Evolutionary conservation across 2,329 filamentous ascomycete species (phyloP).

Genomic region (Xylaria sp.): DNA sequence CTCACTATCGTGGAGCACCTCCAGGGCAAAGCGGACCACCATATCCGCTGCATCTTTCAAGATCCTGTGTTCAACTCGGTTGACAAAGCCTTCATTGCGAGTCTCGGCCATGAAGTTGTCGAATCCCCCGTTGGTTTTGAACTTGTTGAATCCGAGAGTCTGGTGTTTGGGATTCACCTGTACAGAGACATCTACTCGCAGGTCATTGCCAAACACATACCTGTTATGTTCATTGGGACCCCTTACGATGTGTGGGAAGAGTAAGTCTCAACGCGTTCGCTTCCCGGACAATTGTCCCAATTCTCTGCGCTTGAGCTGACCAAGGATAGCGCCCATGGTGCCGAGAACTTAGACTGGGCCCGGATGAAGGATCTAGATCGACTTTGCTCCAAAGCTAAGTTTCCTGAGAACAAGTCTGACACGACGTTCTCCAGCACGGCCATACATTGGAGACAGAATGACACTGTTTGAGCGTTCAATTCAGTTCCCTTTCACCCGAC

Average conservation of each 20-base stretch:
- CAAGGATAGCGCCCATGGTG: constrained; percentile 2
- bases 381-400: constrained; percentile 30
- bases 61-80: constrained; percentile 47
- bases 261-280: constrained; percentile 32
- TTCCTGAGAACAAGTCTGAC: constrained; percentile 37
- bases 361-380: constrained; percentile 33
- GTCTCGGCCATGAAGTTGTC: constrained; percentile 49
- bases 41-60: constrained; percentile 47
- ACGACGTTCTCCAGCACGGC: constrained; percentile 38
- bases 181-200: constrained; percentile 49
- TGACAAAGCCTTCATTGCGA: constrained; percentile 48
- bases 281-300: background rate
- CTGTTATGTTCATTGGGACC: constrained; percentile 55
- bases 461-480: background rate
- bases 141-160: constrained; percentile 41
- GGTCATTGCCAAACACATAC: constrained; percentile 42
- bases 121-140: constrained; percentile 50
- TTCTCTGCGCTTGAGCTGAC: constrained; percentile 2
- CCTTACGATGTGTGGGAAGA: constrained; percentile 46
- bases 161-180: constrained; percentile 60
- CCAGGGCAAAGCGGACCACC: constrained; percentile 10
- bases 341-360: constrained; percentile 26
- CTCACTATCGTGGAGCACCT: constrained; percentile 38
- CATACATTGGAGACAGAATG: constrained; percentile 35
- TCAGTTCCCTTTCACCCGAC: background rate